phyloP scores from a whole-genome alignment of 179 eudicot genomes.

The Silene noctiflora region DNA sequence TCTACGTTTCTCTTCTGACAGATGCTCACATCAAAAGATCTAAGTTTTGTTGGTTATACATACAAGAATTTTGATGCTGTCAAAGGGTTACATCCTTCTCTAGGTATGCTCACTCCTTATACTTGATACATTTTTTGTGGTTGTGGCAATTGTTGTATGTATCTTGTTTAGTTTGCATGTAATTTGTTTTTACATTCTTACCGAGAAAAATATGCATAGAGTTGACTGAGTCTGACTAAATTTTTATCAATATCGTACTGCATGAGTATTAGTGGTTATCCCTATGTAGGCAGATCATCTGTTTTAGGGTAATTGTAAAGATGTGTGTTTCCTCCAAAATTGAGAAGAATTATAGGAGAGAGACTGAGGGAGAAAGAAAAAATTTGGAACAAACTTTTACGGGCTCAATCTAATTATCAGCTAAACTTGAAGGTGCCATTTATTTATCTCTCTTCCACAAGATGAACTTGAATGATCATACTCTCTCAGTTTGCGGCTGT shows the following conservation, averaged over 20 bases:
- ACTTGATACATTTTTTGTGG: constrained; percentile 4
- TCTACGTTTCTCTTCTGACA: constrained; percentile 22
- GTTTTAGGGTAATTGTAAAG: not conserved
- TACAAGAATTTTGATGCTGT: constrained; percentile 92
- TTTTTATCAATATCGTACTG: not conserved
- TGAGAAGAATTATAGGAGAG: not conserved
- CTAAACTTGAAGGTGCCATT: not conserved
- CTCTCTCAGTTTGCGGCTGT: too few species aligned
- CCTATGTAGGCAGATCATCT: constrained; percentile 9
- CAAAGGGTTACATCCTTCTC: constrained; percentile 60
- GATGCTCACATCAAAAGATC: constrained; percentile 70
- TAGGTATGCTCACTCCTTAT: constrained; percentile 39
- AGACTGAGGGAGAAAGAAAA: not conserved
- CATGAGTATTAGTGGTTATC: not conserved
- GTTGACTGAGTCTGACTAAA: not conserved
- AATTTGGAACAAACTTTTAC: not conserved
- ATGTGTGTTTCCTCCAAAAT: not conserved
- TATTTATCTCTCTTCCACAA: too few species aligned
- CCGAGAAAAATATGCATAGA: not conserved
- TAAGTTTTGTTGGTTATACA: constrained; percentile 90
- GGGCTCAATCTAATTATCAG: not conserved
- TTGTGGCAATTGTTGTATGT: constrained; percentile 1
- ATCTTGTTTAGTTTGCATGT: not conserved
- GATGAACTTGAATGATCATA: too few species aligned
- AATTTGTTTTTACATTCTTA: constrained; percentile 1